Evolutionary conservation across 257 asterid genomes (phyloP), one percentile per base, ranked within the genome.

Genomic region (Solanum gracilifrons): DNA sequence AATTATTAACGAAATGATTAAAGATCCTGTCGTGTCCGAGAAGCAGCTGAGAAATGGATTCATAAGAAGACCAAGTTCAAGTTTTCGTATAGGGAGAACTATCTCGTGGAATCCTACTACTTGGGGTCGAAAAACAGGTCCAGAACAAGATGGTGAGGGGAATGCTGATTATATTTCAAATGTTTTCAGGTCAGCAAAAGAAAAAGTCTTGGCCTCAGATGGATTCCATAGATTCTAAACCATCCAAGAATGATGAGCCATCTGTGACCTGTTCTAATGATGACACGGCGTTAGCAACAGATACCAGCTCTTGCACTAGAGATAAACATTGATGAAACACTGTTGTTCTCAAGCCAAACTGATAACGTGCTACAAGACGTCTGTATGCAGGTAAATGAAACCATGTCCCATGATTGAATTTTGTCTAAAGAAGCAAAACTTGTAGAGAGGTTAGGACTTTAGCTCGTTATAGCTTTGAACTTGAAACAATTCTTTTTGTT

Each of bases 1-100:
- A 31, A 91, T 95, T 79, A 97, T 93, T 25, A 95, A 94, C 60
- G 99, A 94, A 82, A 96, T 97, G 98, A 92, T 94, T 80, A 89
- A 48, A 89, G 98, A 96, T n/a, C 92, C 94, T 71, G 88, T 94
- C 91, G 90, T 94, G 87, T 32, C 98, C 20, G 74, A 90, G 7
- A 93, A 89, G 88, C 93, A 92, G 83, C 94, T 93, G 1, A 97
- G 94, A 90, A 89, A 93, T 68, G 96, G 98, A 83, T 85, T 91
- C 58, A 58, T 92, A 20, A 85, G 88, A 43, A 91, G 89, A 89
- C 82, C 96, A 31, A 87, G 90, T 89, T 60, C 94, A 2, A 88
- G 93, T 74, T 94, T 93, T 89, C 92, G 74, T 60, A 32, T 93
- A 25, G 95, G 95, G 75, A 91, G 93, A 89, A 90, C 93, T 46